Evolutionary conservation across 495 filamentous ascomycete species (phyloP), one percentile per base, ranked within the genome.

Genomic region (Trichoderma gamsii): DNA sequence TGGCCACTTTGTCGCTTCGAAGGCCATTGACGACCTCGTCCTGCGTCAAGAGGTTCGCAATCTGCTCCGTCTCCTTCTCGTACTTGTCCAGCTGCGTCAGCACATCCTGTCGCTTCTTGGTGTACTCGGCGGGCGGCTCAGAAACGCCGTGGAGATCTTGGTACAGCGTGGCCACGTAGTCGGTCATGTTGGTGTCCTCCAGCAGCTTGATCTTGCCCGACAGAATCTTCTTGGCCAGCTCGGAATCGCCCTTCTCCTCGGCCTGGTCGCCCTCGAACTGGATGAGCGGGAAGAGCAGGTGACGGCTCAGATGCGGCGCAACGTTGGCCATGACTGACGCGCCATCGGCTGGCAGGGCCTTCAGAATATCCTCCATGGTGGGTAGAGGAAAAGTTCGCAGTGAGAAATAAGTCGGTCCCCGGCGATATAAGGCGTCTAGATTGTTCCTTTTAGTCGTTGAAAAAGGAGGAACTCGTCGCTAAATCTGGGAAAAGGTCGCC

Each of bases 121-220:
- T 82, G 76, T 92, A 97, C 77, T 98, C 93, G 66, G 89, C 84
- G 27, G 95, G 93, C 65, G 90, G 81, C 61, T 91, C 83, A 52
- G 91, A 85, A 67, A 90, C 86, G 71, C 90, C 83, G 79, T 97
- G 86, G 71, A 99, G 86, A 76, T 97, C 88, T 75, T 88, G 85
- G 82, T 96, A 91, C 73, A 99, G 82, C 70, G 88, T 88, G 71
- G 92, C 92, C 51, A 97, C 91, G 77, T 96, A 99, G 79, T 98
- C 95, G 72, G 88, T 92, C 95, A 99, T 99, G 83, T 98, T 96
- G 68, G 95, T 97, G 77, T 90, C 86, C 84, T 96, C 94, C 67
- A 97, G 86, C 38, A 99, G 86, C 78, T 92, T 88, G 77, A 92
- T 97, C 77, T 96, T 96, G 74, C 91, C 87, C 74, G 89, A 87